Conservation (phyloP, 2,329 filamentous ascomycete species). For the Trichoderma atroviride region DNA sequence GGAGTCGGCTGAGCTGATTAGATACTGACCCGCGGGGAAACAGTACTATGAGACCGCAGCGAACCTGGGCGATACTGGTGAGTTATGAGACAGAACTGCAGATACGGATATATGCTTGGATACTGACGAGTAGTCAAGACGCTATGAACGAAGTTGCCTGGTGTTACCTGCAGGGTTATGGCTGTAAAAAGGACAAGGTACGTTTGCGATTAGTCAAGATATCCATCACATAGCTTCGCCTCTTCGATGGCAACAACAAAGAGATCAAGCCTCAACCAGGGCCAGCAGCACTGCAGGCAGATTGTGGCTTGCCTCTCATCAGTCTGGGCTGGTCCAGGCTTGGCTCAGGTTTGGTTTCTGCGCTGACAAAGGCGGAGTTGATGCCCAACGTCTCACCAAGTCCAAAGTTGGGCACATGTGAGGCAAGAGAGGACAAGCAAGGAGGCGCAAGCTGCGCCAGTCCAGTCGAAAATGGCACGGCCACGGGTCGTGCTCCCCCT, state of each 20-base stretch:
- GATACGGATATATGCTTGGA: neutral
- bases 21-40: slow-evolving; percentile 14
- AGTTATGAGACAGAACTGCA: slow-evolving; percentile 35
- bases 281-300: slow-evolving; percentile 22
- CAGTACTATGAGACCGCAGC: slow-evolving; percentile 98
- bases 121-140: slow-evolving; percentile 53
- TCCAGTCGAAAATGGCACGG: slow-evolving; percentile 4
- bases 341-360: neutral
- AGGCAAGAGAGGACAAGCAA: slow-evolving; percentile 27
- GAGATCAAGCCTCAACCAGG: slow-evolving; percentile 11
- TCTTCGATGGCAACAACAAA: slow-evolving; percentile 2
- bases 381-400: slow-evolving; percentile 32
- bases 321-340: neutral
- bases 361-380: slow-evolving; percentile 25
- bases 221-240: slow-evolving; percentile 8
- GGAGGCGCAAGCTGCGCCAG: slow-evolving; percentile 22
- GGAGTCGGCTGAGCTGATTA: slow-evolving; percentile 8
- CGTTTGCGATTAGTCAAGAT: slow-evolving; percentile 43
- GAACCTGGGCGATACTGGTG: slow-evolving; percentile 86
- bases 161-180: slow-evolving; percentile 97
- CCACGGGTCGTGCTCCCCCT: neutral
- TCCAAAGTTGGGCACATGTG: slow-evolving; percentile 46
- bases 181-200: slow-evolving; percentile 98
- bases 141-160: slow-evolving; percentile 96
- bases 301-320: slow-evolving; percentile 23